Evolutionary conservation across 129 eudicot species (phyloP), one percentile per base, ranked within the genome.

Genomic region (Centaurea solstitialis): DNA sequence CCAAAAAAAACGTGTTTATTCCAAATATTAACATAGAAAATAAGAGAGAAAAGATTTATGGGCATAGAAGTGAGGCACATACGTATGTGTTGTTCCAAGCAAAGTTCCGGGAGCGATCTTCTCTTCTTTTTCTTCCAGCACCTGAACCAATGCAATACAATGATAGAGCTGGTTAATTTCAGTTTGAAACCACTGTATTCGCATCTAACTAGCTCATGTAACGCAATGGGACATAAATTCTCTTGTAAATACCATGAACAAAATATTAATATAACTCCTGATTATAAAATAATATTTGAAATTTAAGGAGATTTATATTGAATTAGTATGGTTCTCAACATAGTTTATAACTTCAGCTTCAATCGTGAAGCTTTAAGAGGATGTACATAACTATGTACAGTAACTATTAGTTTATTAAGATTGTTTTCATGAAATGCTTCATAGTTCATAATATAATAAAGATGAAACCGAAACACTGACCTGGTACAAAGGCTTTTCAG

Each of bases 401-500:
- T 41, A 41, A 12, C 47, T 43, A 11, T 8, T 9, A n/a, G 50
- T 12, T 41, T 41, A 41, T 26, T 8, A 0, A 41, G 9, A 3
- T 41, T 41, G 50, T 41, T 41, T 41, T 0, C 11, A 41, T 2
- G 15, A 41, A 9, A 47, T 47, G 4, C 6, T 47, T 13, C 17
- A 47, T 47, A 47, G 13, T 47, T 13, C 17, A 47, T 47, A 47
- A 47, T 47, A 12, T 47, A 47, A 13, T 9, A 41, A 41, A 8
- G 53, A 43, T 10, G 53, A 47, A 47, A 47, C 59, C 4, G 59
- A 13, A 47, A 43, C 22, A 79, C 81, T 85, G 59, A 92, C 99
- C 76, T 95, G 99, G 77, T 90, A 96, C 41, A 96, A 93, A 26
- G 95, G 95, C 78, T 90, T 96, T 83, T 96, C 98, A 26, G 98